Evolutionary conservation across 768 basidiomycete genomes (phyloP), one percentile per base, ranked within the genome.

Genomic region (Cystoderma amianthinum): DNA sequence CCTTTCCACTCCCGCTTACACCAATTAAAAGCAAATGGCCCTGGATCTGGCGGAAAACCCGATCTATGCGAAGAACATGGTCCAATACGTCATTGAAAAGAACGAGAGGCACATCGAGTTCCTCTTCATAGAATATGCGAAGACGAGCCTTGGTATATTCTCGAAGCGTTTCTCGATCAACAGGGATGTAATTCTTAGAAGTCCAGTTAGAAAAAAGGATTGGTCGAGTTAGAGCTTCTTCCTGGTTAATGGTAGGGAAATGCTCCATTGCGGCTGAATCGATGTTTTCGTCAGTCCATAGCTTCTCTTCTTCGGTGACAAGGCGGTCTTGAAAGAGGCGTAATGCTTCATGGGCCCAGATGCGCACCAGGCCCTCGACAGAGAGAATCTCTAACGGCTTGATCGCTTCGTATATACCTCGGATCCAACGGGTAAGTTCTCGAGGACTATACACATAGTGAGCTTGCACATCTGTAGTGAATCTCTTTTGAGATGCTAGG

Each of bases 171-270:
- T 96, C 95, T 38, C 96, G 80, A 47, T 96, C 90, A 34, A 99
- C 95, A 2, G 96, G 84, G 35, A 98, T 80, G 60, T 98, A 98
- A 56, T 97, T 68, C 65, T 94, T 92, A 7, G 95, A 94, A 1
- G 95, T 97, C 96, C 96, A 99, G 60, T 98, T 98, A 16, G 96
- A 98, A 73, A 93, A 99, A 25, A 99, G 66, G 50, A 99, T 93
- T 0, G 96, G 96, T 12, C 96, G 80, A 22, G 50, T 62, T 19
- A 99, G 74, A 1, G 96, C 92, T 55, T 96, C 92, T 18, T 84
- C 81, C 32, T 74, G 74, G 57, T 89, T 81, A 60, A 96, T 86
- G 2, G 87, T 93, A 0, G 93, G 94, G 82, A 99, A 99, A 60
- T 96, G 83, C 46, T 82, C 74, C 69, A 85, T 69, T 0, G 95